Evolutionary conservation across 305 asterid species (phyloP).

Genomic region (Fraxinus albicans): DNA sequence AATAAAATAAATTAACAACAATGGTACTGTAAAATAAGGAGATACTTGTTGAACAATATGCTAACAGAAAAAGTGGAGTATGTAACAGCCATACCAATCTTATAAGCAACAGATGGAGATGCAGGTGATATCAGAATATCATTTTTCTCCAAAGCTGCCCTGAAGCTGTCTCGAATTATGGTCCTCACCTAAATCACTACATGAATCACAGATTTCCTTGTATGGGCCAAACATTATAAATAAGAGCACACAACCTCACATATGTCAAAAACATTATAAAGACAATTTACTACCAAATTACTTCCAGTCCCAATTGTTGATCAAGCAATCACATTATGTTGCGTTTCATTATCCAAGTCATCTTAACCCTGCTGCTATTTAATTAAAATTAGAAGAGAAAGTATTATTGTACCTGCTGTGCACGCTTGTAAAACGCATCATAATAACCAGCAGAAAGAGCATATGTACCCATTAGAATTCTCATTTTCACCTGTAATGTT

Average conservation of each 20-base stretch:
- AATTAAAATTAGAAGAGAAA: constrained; percentile 8
- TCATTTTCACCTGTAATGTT: constrained; percentile 74
- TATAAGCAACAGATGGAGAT: constrained; percentile 88
- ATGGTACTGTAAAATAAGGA: neutral
- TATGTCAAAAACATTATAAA: constrained; percentile 8
- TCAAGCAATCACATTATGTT: constrained; percentile 5
- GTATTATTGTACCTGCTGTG: constrained; percentile 70
- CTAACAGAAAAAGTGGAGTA: constrained; percentile 14
- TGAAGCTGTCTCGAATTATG: constrained; percentile 69
- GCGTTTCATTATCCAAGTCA: constrained; percentile 2
- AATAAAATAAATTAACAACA: neutral
- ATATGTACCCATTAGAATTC: constrained; percentile 95
- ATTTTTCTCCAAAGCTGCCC: constrained; percentile 65
- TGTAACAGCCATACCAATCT: constrained; percentile 50
- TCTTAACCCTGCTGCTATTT: constrained; percentile 11
- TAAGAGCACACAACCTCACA: neutral
- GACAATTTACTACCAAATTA: constrained; percentile 5
- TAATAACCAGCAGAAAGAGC: constrained; percentile 98
- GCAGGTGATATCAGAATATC: constrained; percentile 95
- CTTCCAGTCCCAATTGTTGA: constrained; percentile 1
- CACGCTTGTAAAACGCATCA: constrained; percentile 95
- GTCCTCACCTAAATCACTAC: constrained; percentile 73
- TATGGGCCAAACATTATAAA: neutral
- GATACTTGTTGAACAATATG: neutral
- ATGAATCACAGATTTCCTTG: constrained; percentile 20